Conservation (phyloP, 1,284 basidiomycete genomes). For the Phaffia rhodozyma region DNA sequence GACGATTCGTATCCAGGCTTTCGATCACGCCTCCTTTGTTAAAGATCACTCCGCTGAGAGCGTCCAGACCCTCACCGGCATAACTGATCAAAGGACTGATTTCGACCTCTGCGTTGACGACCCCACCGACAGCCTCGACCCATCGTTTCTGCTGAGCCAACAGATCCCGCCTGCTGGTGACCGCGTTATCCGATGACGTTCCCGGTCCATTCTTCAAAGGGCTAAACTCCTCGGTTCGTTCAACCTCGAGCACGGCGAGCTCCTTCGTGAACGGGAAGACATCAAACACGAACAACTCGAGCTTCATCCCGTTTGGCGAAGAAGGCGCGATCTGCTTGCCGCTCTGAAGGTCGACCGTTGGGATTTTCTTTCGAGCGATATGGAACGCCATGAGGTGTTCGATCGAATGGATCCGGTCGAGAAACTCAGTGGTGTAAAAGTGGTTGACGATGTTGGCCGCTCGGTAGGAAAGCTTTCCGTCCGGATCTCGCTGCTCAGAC, state of each 20-base stretch:
- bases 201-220: slow-evolving; percentile 96
- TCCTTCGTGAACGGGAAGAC: slow-evolving; percentile 85
- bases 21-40: slow-evolving; percentile 39
- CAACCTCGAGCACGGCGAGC: slow-evolving; percentile 82
- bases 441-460: slow-evolving; percentile 98
- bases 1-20: slow-evolving; percentile 20
- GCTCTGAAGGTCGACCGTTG: slow-evolving; percentile 57
- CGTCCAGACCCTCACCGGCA: slow-evolving; percentile 79
- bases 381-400: slow-evolving; percentile 89
- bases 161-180: slow-evolving; percentile 79
- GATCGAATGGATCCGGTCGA: slow-evolving; percentile 67
- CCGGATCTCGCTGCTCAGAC: slow-evolving; percentile 59
- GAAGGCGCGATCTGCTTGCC: slow-evolving; percentile 60
- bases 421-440: slow-evolving; percentile 85
- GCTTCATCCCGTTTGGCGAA: slow-evolving; percentile 97
- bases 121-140: slow-evolving; percentile 67
- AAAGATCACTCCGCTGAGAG: slow-evolving; percentile 64
- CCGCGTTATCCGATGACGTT: slow-evolving; percentile 82
- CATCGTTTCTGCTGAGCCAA: slow-evolving; percentile 81
- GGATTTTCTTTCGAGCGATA: slow-evolving; percentile 96
- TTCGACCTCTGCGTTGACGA: slow-evolving; percentile 61
- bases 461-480: slow-evolving; percentile 72
- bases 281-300: slow-evolving; percentile 98
- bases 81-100: slow-evolving; percentile 80
- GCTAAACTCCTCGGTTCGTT: slow-evolving; percentile 81